A percentile compares a stretch with the other conserved stretches of the same genome.
These are phyloP conservation scores for Filosporella fistucella DNA, from an alignment of 495 filamentous ascomycete genomes.

Conservation along the genomic window DNA sequence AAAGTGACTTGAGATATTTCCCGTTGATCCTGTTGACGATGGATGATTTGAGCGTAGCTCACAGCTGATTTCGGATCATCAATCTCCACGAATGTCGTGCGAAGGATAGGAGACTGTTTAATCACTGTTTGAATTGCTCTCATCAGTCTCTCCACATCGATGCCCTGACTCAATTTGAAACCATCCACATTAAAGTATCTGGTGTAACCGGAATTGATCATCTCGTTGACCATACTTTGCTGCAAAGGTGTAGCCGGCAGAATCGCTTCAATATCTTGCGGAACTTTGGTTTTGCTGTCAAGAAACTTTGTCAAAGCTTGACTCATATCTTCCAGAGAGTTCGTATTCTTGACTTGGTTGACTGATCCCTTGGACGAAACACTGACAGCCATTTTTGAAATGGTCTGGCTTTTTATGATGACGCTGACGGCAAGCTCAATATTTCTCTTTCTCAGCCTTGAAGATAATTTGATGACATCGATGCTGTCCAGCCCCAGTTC, in stretches of 20 bases:
- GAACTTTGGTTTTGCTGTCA: constrained; percentile 26
- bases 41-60: constrained; percentile 64
- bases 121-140: constrained; percentile 57
- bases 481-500: constrained; percentile 85
- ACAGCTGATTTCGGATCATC: constrained; percentile 47
- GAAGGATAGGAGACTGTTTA: constrained; percentile 59
- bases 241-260: constrained; percentile 71
- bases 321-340: constrained; percentile 29
- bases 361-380: neutral
- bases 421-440: constrained; percentile 58
- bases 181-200: constrained; percentile 80
- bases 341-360: neutral
- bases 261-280: constrained; percentile 42
- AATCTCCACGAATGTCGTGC: constrained; percentile 65
- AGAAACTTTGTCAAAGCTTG: constrained; percentile 29
- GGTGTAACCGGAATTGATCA: constrained; percentile 58
- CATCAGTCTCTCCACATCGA: constrained; percentile 49
- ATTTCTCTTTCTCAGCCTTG: constrained; percentile 53
- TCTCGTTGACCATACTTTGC: constrained; percentile 75
- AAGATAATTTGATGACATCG: constrained; percentile 67
- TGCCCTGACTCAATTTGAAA: constrained; percentile 42
- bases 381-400: constrained; percentile 43
- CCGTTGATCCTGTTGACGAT: constrained; percentile 11
- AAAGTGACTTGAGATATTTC: constrained; percentile 5
- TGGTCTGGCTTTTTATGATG: constrained; percentile 65